Evolutionary conservation across 805 yeast genomes (phyloP).

Genomic region (Nakazawaea pomicola): DNA sequence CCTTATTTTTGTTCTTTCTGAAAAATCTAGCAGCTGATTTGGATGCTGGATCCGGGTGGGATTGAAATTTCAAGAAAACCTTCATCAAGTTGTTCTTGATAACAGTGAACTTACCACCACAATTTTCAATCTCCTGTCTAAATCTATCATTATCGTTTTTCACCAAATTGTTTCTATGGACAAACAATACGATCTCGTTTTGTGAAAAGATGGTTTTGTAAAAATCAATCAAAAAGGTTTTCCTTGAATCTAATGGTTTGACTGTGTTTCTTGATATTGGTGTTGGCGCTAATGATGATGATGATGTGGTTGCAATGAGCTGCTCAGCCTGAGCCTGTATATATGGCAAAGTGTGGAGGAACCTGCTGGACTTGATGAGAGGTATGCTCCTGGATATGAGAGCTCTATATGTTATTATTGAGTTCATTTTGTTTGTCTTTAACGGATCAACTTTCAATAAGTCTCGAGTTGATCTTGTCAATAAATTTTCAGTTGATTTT

Average conservation of each 20-base stretch:
- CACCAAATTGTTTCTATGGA: conserved; percentile 79
- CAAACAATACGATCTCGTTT: conserved; percentile 67
- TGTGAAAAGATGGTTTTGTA: conserved; percentile 67
- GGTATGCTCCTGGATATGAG: too few species aligned
- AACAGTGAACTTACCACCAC: conserved; percentile 69
- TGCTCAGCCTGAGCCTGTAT: too few species aligned
- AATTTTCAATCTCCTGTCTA: conserved; percentile 53
- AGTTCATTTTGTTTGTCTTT: too few species aligned
- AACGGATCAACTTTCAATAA: too few species aligned
- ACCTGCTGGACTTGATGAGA: too few species aligned
- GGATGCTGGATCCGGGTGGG: conserved; percentile 67
- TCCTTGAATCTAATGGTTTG: conserved; percentile 68
- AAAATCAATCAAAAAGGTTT: conserved; percentile 78
- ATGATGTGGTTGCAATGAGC: not conserved
- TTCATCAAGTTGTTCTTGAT: conserved; percentile 66
- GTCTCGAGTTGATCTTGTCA: too few species aligned
- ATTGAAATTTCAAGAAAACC: conserved; percentile 67
- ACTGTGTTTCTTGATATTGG: conserved; percentile 36
- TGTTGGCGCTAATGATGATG: not conserved
- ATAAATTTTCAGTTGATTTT: too few species aligned
- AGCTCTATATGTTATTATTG: too few species aligned
- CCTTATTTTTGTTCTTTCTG: conserved; percentile 32
- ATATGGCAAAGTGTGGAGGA: too few species aligned
- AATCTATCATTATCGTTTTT: conserved; percentile 62
- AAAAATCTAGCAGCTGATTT: conserved; percentile 36